phyloP scores from a whole-genome alignment of 345 rosid genomes.

The Citrus reticulata region DNA sequence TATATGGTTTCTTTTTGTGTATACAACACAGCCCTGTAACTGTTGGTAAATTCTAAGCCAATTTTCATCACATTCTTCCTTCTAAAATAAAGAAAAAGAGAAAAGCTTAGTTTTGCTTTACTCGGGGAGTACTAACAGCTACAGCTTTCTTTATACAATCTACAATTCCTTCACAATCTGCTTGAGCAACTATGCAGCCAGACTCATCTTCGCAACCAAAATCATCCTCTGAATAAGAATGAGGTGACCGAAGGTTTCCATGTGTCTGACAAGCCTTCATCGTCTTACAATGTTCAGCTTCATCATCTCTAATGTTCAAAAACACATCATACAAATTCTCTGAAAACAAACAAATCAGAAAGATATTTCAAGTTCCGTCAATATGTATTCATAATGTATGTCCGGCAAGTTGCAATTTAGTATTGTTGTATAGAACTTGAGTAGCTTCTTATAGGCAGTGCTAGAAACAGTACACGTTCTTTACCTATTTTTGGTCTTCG shows the following conservation, averaged over 20 bases:
- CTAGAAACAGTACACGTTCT: background rate
- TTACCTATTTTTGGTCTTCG: constrained; percentile 92
- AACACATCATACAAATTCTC: constrained; percentile 91
- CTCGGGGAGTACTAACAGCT: constrained; percentile 26
- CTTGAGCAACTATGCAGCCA: constrained; percentile 45
- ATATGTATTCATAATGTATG: background rate
- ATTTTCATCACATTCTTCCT: background rate
- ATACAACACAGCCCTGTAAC: background rate
- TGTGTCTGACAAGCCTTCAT: constrained; percentile 92
- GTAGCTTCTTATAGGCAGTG: background rate
- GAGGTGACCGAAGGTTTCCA: constrained; percentile 88
- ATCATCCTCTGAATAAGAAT: constrained; percentile 47
- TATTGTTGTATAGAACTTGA: background rate
- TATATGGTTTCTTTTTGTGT: constrained; percentile 1
- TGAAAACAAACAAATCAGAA: constrained; percentile 20
- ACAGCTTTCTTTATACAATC: constrained; percentile 79
- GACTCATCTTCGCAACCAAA: constrained; percentile 31
- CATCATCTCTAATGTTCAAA: constrained; percentile 86
- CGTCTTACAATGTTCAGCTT: constrained; percentile 97
- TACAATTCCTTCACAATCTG: constrained; percentile 81
- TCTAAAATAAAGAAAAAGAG: background rate
- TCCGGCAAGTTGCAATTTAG: background rate
- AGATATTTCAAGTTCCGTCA: background rate
- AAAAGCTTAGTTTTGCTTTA: background rate
- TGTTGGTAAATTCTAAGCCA: background rate